A percentile compares a stretch with the other conserved stretches of the same genome.
phyloP scores from a whole-genome alignment of 2,329 filamentous ascomycete species.

The Mycogone perniciosa region DNA sequence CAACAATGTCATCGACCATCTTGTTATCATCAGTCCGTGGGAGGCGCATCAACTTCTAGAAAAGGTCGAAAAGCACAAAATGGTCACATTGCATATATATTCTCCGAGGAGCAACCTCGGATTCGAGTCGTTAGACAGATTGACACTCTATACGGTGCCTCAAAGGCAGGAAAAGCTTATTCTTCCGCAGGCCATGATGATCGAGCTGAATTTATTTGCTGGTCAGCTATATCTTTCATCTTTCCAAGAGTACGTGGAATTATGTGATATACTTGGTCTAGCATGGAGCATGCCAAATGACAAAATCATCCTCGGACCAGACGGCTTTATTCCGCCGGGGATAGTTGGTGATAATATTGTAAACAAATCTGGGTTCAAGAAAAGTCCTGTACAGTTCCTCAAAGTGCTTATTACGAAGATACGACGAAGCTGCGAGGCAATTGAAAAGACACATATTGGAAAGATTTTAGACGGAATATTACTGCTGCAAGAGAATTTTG shows the following conservation, averaged over 20 bases:
- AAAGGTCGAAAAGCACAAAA: slow-evolving; percentile 26
- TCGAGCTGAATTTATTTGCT: slow-evolving; percentile 58
- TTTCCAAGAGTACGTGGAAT: slow-evolving; percentile 45
- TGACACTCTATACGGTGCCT: too few relatives aligned
- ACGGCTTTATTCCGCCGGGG: slow-evolving; percentile 29
- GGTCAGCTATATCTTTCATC: slow-evolving; percentile 58
- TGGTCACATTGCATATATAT: slow-evolving; percentile 45
- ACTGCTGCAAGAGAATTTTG: slow-evolving; percentile 18
- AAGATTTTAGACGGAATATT: slow-evolving; percentile 29
- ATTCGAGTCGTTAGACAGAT: too few relatives aligned
- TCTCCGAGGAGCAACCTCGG: too few relatives aligned
- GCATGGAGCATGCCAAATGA: slow-evolving; percentile 24
- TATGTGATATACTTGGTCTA: slow-evolving; percentile 49
- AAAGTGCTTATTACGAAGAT: slow-evolving; percentile 30
- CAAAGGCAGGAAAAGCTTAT: neutral
- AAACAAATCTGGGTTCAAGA: slow-evolving; percentile 20
- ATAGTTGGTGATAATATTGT: neutral
- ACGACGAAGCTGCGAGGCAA: slow-evolving; percentile 30
- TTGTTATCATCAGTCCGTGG: slow-evolving; percentile 13
- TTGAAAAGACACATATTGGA: slow-evolving; percentile 38
- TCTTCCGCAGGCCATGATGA: slow-evolving; percentile 22
- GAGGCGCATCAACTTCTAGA: slow-evolving; percentile 51
- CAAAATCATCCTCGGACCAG: slow-evolving; percentile 13
- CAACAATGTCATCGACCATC: neutral
- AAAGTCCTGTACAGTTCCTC: slow-evolving; percentile 34